These are phyloP conservation scores for Colletotrichum chlorophyti DNA, from an alignment of 2,329 filamentous ascomycete genomes.

Conservation along the genomic window DNA sequence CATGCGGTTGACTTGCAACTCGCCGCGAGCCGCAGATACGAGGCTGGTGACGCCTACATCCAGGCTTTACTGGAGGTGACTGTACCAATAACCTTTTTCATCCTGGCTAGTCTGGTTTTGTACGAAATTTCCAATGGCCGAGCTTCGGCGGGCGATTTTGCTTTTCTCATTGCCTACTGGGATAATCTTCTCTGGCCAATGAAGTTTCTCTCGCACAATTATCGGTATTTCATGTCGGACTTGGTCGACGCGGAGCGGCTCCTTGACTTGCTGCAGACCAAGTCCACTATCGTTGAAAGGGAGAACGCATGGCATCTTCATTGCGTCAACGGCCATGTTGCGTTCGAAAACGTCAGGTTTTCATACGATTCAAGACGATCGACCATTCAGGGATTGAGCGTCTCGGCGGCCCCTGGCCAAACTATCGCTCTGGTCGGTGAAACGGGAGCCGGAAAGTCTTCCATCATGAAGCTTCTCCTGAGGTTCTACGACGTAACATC, in stretches of 20 bases:
- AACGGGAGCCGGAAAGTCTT: conserved; percentile 69
- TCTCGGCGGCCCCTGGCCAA: conserved; percentile 57
- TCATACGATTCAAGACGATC: conserved; percentile 60
- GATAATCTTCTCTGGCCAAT: conserved; percentile 47
- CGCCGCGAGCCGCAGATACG: conserved; percentile 31
- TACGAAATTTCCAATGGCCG: conserved; percentile 56
- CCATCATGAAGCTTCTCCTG: conserved; percentile 65
- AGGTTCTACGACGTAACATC: conserved; percentile 65
- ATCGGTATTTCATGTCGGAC: conserved; percentile 38
- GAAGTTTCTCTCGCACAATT: conserved; percentile 37
- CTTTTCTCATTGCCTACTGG: conserved; percentile 73
- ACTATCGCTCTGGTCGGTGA: conserved; percentile 68
- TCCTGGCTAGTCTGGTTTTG: conserved; percentile 48
- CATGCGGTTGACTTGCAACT: conserved; percentile 35
- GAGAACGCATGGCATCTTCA: conserved; percentile 51
- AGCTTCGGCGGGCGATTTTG: conserved; percentile 64
- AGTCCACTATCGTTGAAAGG: conserved; percentile 59
- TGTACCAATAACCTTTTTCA: conserved; percentile 49
- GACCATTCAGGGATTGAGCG: conserved; percentile 55
- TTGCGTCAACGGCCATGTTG: conserved; percentile 54
- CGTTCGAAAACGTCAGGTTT: conserved; percentile 62
- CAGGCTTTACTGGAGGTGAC: conserved; percentile 44
- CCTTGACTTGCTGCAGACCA: conserved; percentile 61
- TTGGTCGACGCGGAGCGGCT: conserved; percentile 72
- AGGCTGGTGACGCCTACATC: conserved; percentile 31